Base-by-base conservation (phyloP, 257 asterid genomes). In the Solanum virginianum region DNA sequence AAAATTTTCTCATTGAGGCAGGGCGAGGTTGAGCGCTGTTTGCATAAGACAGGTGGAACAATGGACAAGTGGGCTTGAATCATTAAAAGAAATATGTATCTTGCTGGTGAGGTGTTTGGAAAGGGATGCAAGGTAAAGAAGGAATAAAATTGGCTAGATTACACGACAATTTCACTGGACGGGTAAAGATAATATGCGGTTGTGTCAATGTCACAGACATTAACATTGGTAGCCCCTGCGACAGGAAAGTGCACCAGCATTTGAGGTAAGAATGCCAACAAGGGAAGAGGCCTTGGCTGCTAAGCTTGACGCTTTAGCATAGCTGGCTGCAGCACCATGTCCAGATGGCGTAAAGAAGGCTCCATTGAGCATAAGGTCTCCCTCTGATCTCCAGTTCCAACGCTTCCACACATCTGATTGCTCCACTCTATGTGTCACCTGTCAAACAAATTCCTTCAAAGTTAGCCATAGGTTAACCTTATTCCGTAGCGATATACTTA, bases 301-400 rank as follows among this genome's bases (percentile, higher is more conserved):
- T 29, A 94, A 86, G 56, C 99, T 95, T 15, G 98, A 95, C 71
- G 99, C 99, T 80, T 94, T 86, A 70, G 98, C 96, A n/a, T 95
- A 95, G 92, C 74, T 90, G 80, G 93, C 91, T 12, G 93, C 89
- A 16, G 97, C 91, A 18, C 94, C 95, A 24, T 89, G 92, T 16
- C 99, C 99, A 0, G 99, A 94, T 6, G 92, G 91, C 12, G 84
- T 90, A 90, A 95, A 95, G 85, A 88, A 93, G 59, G 99, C 99
- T 47, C 99, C 99, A 47, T 94, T 95, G 26, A 95, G 91, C 98
- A 94, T 92, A 8, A 94, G 96, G 88, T 95, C 99, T 4, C 98
- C 99, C 22, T 93, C 97, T 11, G 99, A 92, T 89, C 98, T 90
- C 99, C 99, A 95, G 87, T 94, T 94, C 98, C 99, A 95, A 85